Percentiles rank a stretch among this genome's conserved stretches.
Evolutionary conservation across 495 filamentous ascomycete species (phyloP).

Genomic region (Annulohypoxylon nitens): DNA sequence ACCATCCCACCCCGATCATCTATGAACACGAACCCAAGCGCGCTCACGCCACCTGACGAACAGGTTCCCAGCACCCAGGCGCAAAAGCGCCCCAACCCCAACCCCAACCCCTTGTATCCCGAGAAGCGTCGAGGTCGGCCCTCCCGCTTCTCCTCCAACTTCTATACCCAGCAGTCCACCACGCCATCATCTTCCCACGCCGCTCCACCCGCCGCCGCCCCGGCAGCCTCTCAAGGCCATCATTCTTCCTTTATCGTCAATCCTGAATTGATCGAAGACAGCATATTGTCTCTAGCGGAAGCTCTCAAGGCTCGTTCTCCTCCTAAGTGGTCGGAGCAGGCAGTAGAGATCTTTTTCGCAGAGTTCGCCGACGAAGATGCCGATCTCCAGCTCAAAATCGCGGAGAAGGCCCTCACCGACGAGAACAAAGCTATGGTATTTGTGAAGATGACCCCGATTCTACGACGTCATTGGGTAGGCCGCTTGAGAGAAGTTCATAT

Average conservation of each 20-base stretch:
- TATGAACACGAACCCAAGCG: conserved; percentile 52
- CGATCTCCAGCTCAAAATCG: conserved; percentile 65
- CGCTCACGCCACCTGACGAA: conserved; percentile 65
- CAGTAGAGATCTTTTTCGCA: conserved; percentile 63
- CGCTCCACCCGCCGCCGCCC: conserved; percentile 13
- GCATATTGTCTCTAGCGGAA: conserved; percentile 53
- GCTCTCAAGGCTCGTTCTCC: conserved; percentile 49
- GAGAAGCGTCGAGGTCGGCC: conserved; percentile 62
- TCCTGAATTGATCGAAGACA: conserved; percentile 44
- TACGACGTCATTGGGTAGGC: conserved; percentile 63
- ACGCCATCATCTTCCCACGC: conserved; percentile 27
- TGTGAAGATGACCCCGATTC: conserved; percentile 62
- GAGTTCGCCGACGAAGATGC: conserved; percentile 63
- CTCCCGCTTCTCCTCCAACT: conserved; percentile 49
- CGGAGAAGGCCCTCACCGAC: conserved; percentile 64
- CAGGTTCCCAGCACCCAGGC: conserved; percentile 51
- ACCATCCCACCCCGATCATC: conserved; percentile 51
- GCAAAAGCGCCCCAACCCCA: conserved; percentile 46
- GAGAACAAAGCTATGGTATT: conserved; percentile 68
- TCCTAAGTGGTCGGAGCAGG: conserved; percentile 61
- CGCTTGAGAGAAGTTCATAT: conserved; percentile 62
- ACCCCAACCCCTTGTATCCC: conserved; percentile 35
- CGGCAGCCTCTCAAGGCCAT: conserved; percentile 19
- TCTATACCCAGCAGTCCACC: conserved; percentile 46
- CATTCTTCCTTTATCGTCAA: conserved; percentile 21